These are phyloP conservation scores for Pseudevernia furfuracea DNA, from an alignment of 495 filamentous ascomycete genomes.

Conservation along the genomic window DNA sequence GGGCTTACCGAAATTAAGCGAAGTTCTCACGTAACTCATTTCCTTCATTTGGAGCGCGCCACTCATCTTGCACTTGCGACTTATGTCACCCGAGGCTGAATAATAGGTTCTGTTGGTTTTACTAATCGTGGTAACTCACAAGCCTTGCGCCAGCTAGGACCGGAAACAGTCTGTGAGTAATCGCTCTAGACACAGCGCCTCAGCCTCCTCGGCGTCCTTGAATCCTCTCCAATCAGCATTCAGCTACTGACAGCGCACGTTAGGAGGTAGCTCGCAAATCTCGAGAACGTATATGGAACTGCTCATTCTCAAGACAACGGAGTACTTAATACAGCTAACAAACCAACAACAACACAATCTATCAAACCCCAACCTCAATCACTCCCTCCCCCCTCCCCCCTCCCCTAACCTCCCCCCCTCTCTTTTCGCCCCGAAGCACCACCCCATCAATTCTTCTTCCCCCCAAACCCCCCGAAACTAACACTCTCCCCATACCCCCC, in stretches of 20 bases:
- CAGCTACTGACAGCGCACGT: not conserved
- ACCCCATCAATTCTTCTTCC: not conserved
- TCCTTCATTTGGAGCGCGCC: not conserved
- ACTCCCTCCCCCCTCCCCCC: not conserved
- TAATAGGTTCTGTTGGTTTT: not conserved
- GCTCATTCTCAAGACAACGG: not conserved
- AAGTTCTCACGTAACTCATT: not conserved
- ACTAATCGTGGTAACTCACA: not conserved
- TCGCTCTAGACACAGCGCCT: not conserved
- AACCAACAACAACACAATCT: not conserved
- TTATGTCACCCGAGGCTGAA: not conserved
- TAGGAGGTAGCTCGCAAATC: not conserved
- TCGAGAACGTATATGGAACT: too few species aligned
- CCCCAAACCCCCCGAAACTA: not conserved
- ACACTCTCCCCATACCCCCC: not conserved
- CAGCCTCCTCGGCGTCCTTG: too few species aligned
- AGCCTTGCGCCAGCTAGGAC: too few species aligned
- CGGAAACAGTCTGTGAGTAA: not conserved
- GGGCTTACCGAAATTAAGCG: not conserved
- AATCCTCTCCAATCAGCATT: not conserved
- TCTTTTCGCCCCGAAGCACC: not conserved
- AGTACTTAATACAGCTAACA: not conserved
- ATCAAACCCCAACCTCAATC: not conserved
- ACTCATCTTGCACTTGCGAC: not conserved
- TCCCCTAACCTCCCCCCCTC: not conserved